Conservation (phyloP, 2,329 filamentous ascomycete genomes). For the Verticillium nubilum region DNA sequence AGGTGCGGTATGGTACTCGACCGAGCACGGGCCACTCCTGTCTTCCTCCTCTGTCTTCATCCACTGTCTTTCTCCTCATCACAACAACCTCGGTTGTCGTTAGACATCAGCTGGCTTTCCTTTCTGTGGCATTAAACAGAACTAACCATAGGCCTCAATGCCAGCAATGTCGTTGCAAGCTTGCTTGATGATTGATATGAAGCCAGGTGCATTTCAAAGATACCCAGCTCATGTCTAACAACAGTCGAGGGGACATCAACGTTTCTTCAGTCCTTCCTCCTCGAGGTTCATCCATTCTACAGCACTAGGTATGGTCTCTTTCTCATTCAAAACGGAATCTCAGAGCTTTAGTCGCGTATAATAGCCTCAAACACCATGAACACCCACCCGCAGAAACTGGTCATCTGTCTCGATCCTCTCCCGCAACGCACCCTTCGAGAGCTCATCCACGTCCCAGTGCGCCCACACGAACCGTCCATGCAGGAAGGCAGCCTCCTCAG, state of each 20-base stretch:
- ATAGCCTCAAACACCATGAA: slow-evolving; percentile 4
- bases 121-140: no score
- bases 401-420: slow-evolving; percentile 10
- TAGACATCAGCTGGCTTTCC: no score
- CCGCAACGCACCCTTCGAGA: slow-evolving; percentile 6
- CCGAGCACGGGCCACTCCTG: neutral
- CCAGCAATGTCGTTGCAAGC: no score
- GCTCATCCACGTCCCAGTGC: slow-evolving; percentile 36
- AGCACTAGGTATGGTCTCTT: neutral
- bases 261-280: no score
- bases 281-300: neutral
- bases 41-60: neutral
- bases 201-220: no score
- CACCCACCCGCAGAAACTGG: slow-evolving; percentile 11
- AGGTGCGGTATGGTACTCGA: no score
- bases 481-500: slow-evolving; percentile 29
- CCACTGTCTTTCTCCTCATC: neutral
- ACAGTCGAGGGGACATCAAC: no score
- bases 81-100: no score
- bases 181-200: no score
- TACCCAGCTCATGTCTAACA: no score
- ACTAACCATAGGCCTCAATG: no score
- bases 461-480: slow-evolving; percentile 32
- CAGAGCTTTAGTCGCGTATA: no score
- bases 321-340: neutral